phyloP scores from a whole-genome alignment of 768 basidiomycete genomes.

The Austroboletus festivus region DNA sequence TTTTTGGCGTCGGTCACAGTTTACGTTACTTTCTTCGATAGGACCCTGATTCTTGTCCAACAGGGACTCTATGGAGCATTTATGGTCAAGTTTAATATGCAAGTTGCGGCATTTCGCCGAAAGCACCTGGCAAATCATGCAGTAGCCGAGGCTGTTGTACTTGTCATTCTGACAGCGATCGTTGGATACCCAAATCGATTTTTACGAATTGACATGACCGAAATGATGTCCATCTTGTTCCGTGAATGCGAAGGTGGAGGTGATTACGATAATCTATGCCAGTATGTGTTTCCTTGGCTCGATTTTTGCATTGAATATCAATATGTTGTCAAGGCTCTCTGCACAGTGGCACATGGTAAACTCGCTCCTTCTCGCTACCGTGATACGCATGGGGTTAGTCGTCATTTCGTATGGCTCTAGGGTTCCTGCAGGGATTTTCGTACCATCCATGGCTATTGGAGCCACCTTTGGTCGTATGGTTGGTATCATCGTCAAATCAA shows the following conservation, averaged over 20 bases:
- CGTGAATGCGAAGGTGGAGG: conserved; percentile 92
- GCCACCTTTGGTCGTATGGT: conserved; percentile 97
- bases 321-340: conserved; percentile 53
- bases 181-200: conserved; percentile 95
- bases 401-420: conserved; percentile 94
- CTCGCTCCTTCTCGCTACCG: conserved; percentile 86
- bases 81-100: conserved; percentile 94
- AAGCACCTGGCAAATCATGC: conserved; percentile 84
- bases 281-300: conserved; percentile 53
- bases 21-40: background rate
- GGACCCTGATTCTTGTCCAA: conserved; percentile 9
- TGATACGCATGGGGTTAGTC: conserved; percentile 83
- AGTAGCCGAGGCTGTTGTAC: conserved; percentile 82
- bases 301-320: conserved; percentile 5
- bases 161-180: conserved; percentile 87
- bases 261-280: conserved; percentile 90
- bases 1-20: conserved; percentile 76
- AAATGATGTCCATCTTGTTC: conserved; percentile 92
- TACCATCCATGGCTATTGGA: conserved; percentile 98
- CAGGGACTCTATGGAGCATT: conserved; percentile 98
- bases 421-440: conserved; percentile 97
- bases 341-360: conserved; percentile 95
- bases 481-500: conserved; percentile 92
- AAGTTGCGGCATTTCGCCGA: conserved; percentile 90
- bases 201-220: conserved; percentile 95